Evolutionary conservation across 1,284 basidiomycete genomes (phyloP).

Genomic region (Irpex sp.): DNA sequence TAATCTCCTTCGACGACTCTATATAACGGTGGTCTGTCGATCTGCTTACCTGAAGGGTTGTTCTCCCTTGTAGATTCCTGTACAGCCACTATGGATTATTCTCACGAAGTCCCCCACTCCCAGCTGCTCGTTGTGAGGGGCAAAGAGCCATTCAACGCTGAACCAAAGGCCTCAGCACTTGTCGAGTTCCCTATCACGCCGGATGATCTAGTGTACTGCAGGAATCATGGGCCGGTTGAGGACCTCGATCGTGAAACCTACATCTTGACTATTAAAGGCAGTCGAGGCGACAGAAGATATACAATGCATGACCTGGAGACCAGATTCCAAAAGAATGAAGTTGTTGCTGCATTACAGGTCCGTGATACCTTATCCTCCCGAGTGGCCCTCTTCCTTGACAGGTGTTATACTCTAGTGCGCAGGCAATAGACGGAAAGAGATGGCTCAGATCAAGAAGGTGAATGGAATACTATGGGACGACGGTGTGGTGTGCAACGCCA

Average conservation of each 20-base stretch:
- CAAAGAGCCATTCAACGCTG: conserved; percentile 52
- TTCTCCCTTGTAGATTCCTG: no score
- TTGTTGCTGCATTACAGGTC: conserved; percentile 57
- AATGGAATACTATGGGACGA: conserved; percentile 51
- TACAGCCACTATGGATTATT: conserved; percentile 11
- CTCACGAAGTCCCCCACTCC: conserved; percentile 32
- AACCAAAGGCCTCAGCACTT: conserved; percentile 43
- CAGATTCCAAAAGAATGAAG: conserved; percentile 36
- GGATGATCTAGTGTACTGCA: conserved; percentile 53
- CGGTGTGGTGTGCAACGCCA: conserved; percentile 57
- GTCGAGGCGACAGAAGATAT: conserved; percentile 29
- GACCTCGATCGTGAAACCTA: conserved; percentile 43
- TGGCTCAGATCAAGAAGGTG: conserved; percentile 47
- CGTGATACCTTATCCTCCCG: neutral
- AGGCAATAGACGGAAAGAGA: conserved; percentile 61
- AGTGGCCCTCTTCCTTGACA: neutral
- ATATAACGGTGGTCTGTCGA: neutral
- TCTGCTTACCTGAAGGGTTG: no score
- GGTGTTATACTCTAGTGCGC: conserved; percentile 43
- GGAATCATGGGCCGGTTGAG: conserved; percentile 55
- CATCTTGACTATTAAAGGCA: conserved; percentile 35
- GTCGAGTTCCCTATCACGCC: conserved; percentile 51
- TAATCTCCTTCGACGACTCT: neutral
- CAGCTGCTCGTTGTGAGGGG: conserved; percentile 40
- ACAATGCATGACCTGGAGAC: conserved; percentile 37